phyloP scores from a whole-genome alignment of 345 rosid species.

The Populus euphratica region DNA sequence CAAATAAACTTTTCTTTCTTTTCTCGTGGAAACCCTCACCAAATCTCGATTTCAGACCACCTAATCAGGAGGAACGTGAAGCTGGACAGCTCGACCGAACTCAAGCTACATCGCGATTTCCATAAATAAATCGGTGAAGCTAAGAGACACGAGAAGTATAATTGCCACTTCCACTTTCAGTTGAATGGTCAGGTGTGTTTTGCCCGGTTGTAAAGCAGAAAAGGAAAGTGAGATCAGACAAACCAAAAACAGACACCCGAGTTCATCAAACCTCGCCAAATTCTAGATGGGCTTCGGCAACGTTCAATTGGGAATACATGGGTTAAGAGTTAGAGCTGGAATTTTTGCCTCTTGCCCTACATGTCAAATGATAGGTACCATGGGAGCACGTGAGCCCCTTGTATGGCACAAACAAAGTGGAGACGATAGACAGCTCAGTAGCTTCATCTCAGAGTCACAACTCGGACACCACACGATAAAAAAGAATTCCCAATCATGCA shows the following conservation, averaged over 20 bases:
- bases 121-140: neutral
- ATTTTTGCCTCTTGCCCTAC: neutral
- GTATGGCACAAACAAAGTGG: neutral
- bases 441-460: neutral
- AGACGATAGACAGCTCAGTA: neutral
- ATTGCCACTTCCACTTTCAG: neutral
- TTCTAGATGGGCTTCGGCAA: neutral
- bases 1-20: neutral
- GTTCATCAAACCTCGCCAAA: neutral
- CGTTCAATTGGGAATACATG: neutral
- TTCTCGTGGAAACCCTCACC: neutral
- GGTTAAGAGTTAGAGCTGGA: neutral
- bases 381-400: slow-evolving; percentile 11
- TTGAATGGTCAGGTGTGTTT: neutral
- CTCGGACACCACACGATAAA: neutral
- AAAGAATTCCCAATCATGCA: neutral
- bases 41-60: neutral
- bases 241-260: neutral
- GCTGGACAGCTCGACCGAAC: neutral
- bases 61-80: neutral
- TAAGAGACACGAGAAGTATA: neutral
- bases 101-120: neutral
- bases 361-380: neutral
- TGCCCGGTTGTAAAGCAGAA: neutral
- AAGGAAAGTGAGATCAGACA: neutral